phyloP scores from a whole-genome alignment of 805 yeast genomes.

The Suhomyces emberorum region DNA sequence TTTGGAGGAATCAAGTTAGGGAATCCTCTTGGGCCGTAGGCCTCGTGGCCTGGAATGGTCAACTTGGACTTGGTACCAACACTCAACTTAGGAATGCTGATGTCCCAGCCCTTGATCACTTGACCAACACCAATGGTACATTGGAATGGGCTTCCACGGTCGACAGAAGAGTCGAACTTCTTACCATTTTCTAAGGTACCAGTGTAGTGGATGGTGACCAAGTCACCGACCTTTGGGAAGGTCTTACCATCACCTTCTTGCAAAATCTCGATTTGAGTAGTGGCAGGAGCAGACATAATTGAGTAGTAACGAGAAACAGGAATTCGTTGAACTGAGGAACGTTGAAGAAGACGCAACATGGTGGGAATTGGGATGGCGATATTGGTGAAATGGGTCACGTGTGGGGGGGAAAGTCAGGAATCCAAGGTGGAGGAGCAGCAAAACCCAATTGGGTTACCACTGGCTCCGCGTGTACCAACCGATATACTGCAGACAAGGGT shows the following conservation, averaged over 20 bases:
- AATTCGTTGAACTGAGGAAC: conserved; percentile 1
- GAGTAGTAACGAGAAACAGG: conserved; percentile 1
- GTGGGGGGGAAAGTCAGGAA: no score
- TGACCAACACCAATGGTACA: conserved; percentile 93
- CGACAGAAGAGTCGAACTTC: conserved; percentile 92
- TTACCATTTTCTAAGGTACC: conserved; percentile 95
- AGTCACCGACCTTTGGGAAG: conserved; percentile 85
- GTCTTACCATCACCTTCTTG: conserved; percentile 78
- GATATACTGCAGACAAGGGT: no score
- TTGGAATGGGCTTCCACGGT: conserved; percentile 94
- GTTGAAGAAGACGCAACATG: conserved; percentile 1
- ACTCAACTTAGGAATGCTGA: conserved; percentile 86
- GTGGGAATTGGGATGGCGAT: no score
- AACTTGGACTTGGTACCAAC: conserved; percentile 90
- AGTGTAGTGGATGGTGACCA: conserved; percentile 90
- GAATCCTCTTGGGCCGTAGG: conserved; percentile 92
- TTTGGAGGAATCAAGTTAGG: conserved; percentile 97
- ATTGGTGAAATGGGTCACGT: no score
- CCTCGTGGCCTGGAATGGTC: conserved; percentile 90
- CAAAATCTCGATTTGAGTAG: conserved; percentile 40
- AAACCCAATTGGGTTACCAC: no score
- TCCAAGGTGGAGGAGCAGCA: no score
- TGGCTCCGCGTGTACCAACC: no score
- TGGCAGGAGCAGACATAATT: conserved; percentile 38
- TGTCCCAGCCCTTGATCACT: conserved; percentile 97